A percentile compares a stretch with the other conserved stretches of the same genome.
Conservation (phyloP, 352 stramenopile genomes). For the Phytopythium sindhum region DNA sequence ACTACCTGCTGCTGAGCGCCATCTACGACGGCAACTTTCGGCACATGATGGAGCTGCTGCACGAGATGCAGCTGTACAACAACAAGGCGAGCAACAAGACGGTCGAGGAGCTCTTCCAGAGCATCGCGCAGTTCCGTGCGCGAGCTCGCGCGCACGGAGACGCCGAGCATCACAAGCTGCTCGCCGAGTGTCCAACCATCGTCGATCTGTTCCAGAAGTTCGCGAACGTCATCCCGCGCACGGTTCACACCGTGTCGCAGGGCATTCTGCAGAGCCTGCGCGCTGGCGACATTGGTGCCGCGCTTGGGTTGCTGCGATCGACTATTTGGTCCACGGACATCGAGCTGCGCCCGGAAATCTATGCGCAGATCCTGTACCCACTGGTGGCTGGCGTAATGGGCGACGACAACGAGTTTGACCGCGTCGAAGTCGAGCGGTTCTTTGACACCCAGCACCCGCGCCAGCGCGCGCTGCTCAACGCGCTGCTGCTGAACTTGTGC, state of each 20-base stretch:
- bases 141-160: conserved; percentile 8
- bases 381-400: conserved; percentile 33
- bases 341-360: conserved; percentile 51
- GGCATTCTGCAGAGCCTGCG: conserved; percentile 47
- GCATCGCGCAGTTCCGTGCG: conserved; percentile 47
- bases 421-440: conserved; percentile 52
- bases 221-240: conserved; percentile 45
- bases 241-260: conserved; percentile 43
- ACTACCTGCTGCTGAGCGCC: conserved; percentile 60
- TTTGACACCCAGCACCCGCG: conserved; percentile 48
- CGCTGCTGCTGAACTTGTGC: conserved; percentile 66
- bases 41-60: conserved; percentile 72
- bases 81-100: conserved; percentile 41
- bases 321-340: conserved; percentile 37
- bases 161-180: conserved; percentile 17
- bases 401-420: conserved; percentile 37
- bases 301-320: conserved; percentile 42
- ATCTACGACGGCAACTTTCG: conserved; percentile 68
- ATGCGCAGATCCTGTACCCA: conserved; percentile 60
- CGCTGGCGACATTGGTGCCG: conserved; percentile 40
- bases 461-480: conserved; percentile 36
- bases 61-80: conserved; percentile 72
- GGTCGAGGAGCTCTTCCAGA: conserved; percentile 47
- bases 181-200: conserved; percentile 49
- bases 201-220: conserved; percentile 55